Evolutionary conservation across 116 monocot genomes (phyloP), one percentile per base, ranked within the genome.

Genomic region (Cymodocea nodosa): DNA sequence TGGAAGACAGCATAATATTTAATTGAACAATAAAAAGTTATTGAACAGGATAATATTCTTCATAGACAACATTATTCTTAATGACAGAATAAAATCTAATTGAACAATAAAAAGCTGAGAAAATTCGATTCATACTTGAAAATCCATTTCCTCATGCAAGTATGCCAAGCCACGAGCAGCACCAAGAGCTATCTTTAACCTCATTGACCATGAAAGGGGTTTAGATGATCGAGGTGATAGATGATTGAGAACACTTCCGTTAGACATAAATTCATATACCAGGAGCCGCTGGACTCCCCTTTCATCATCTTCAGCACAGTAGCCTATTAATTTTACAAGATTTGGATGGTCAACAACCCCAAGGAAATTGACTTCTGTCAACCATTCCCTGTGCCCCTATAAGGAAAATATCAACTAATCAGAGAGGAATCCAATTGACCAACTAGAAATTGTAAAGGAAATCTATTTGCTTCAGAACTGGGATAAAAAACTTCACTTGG

Each of bases 261-360:
- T 87, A 57, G 80, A 82, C 92, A 92, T 85, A 73, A 72, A 92
- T 68, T 92, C 92, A 59, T 92, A 92, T 18, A 87, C 69, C 73
- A 92, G 83, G 69, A 92, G 83, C 13, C 85, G 74, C 59, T 92
- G 87, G 13, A 78, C 66, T 62, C 92, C 92, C 62, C 92, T 80
- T 75, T 92, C 92, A 77, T 87, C 87, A 59, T 92, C 92, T 71
- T 92, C 92, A 17, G 87, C 83, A 60, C 92, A 92, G 67, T 92
- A 92, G 4, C 92, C 92, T 19, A 92, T 68, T 63, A 92, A 65
- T 59, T 81, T 87, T 14, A 92, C 92, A 23, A 92, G 78, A 83
- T 87, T 92, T 39, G 80, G 87, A 80, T 92, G 92, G 35, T 87
- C 85, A 50, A 92, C 80, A 30, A 92, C 74, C 23, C 92, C 92